These are phyloP conservation scores for Aspergillus floridensis DNA, from an alignment of 2,329 filamentous ascomycete genomes.

Conservation along the genomic window DNA sequence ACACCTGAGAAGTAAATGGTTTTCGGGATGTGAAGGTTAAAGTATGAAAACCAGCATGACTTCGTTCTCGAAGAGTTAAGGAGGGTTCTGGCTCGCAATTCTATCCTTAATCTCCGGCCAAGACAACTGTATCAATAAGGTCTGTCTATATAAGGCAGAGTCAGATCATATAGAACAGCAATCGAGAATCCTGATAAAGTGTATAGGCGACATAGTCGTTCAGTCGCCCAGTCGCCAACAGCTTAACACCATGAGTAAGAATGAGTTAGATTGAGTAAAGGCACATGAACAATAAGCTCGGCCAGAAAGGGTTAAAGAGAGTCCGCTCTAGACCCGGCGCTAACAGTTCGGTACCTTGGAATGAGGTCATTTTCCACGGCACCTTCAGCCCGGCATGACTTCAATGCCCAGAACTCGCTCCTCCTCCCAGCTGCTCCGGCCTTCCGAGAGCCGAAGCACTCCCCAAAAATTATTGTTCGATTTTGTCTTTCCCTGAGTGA, in stretches of 20 bases:
- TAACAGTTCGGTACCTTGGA: slow-evolving; percentile 18
- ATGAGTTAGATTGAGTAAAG: too few species aligned
- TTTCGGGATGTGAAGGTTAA: background rate
- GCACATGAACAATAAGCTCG: background rate
- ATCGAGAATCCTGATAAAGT: background rate
- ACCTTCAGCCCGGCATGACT: slow-evolving; percentile 15
- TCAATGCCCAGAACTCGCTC: slow-evolving; percentile 6
- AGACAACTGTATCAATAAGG: background rate
- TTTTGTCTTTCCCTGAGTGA: background rate
- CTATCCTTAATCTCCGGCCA: background rate
- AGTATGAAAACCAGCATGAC: too few species aligned
- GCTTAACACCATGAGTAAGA: background rate
- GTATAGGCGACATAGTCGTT: background rate
- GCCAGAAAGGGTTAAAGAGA: background rate
- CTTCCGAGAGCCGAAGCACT: slow-evolving; percentile 10
- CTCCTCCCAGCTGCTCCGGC: slow-evolving; percentile 16
- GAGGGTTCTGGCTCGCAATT: too few species aligned
- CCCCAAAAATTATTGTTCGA: background rate
- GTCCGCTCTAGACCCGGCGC: slow-evolving; percentile 12
- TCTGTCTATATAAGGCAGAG: background rate
- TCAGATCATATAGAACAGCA: background rate
- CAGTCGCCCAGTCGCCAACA: too few species aligned
- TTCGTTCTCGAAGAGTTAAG: too few species aligned
- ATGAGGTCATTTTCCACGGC: slow-evolving; percentile 20
- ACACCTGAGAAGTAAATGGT: background rate